Evolutionary conservation across 768 basidiomycete species (phyloP).

Genomic region (Clitopilus passeckerianus): DNA sequence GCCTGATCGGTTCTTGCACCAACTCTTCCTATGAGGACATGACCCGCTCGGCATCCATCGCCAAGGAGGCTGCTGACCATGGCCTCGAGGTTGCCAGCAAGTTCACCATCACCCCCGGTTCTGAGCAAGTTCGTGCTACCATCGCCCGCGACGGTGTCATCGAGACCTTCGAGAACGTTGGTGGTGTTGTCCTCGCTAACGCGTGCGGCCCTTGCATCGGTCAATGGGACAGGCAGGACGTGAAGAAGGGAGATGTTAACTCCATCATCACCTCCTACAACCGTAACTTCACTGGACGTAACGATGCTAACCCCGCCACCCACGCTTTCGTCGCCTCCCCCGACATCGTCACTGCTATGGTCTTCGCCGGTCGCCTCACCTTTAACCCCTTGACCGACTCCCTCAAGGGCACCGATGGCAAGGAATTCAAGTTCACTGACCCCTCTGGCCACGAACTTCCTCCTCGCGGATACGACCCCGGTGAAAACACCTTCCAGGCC

Average conservation of each 20-base stretch:
- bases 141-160: constrained; percentile 96
- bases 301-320: constrained; percentile 98
- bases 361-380: constrained; percentile 88
- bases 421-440: constrained; percentile 94
- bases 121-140: constrained; percentile 97
- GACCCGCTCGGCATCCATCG: constrained; percentile 95
- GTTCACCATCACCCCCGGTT: constrained; percentile 98
- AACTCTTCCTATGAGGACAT: constrained; percentile 99
- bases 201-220: constrained; percentile 99
- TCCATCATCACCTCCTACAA: constrained; percentile 99
- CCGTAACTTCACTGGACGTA: constrained; percentile 99
- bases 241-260: constrained; percentile 95
- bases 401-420: constrained; percentile 86
- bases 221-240: constrained; percentile 97
- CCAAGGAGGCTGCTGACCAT: constrained; percentile 80
- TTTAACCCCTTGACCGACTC: constrained; percentile 97
- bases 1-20: constrained; percentile 98
- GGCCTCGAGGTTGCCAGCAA: constrained; percentile 87
- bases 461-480: constrained; percentile 92
- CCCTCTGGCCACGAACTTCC: constrained; percentile 92
- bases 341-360: constrained; percentile 94
- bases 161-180: constrained; percentile 77
- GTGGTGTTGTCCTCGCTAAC: constrained; percentile 93
- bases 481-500: constrained; percentile 94
- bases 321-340: constrained; percentile 95